phyloP scores from a whole-genome alignment of 1,139 yeast species.

The Chernovozyma sophiae-reginae region DNA sequence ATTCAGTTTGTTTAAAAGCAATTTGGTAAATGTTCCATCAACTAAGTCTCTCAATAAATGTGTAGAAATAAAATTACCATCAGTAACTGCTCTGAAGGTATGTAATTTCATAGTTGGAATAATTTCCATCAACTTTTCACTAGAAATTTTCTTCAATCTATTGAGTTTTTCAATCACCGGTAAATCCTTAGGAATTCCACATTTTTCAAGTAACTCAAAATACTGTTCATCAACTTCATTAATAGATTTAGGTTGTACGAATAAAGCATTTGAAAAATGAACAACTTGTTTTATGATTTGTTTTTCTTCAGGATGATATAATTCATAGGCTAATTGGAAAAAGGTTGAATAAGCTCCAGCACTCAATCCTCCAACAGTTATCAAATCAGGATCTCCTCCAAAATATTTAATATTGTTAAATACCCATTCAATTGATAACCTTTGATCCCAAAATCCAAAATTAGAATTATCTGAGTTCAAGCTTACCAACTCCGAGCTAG shows the following conservation, averaged over 20 bases:
- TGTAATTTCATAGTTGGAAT: constrained; percentile 24
- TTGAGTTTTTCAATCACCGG: constrained; percentile 14
- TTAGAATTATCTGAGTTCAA: constrained; percentile 13
- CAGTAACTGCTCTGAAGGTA: constrained; percentile 38
- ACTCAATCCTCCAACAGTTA: constrained; percentile 10
- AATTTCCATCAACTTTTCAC: constrained; percentile 18
- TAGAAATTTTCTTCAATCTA: constrained; percentile 15
- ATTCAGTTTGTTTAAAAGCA: constrained; percentile 15
- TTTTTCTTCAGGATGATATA: constrained; percentile 26
- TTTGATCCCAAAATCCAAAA: constrained; percentile 41
- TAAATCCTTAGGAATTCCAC: constrained; percentile 9
- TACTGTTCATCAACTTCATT: constrained; percentile 30
- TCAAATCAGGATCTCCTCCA: constrained; percentile 17
- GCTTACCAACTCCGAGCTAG: constrained; percentile 21
- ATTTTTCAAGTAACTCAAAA: constrained; percentile 22
- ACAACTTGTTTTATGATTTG: constrained; percentile 33
- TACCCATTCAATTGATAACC: constrained; percentile 36
- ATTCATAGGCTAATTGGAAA: constrained; percentile 32
- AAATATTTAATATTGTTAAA: constrained; percentile 23
- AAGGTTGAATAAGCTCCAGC: constrained; percentile 28
- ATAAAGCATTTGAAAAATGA: constrained; percentile 28
- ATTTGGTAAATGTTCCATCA: constrained; percentile 26
- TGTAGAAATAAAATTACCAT: constrained; percentile 25
- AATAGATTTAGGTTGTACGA: constrained; percentile 30
- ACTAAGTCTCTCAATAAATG: constrained; percentile 23